Base-by-base conservation (phyloP, 352 stramenopile genomes). In the Plasmopara halstedii region DNA sequence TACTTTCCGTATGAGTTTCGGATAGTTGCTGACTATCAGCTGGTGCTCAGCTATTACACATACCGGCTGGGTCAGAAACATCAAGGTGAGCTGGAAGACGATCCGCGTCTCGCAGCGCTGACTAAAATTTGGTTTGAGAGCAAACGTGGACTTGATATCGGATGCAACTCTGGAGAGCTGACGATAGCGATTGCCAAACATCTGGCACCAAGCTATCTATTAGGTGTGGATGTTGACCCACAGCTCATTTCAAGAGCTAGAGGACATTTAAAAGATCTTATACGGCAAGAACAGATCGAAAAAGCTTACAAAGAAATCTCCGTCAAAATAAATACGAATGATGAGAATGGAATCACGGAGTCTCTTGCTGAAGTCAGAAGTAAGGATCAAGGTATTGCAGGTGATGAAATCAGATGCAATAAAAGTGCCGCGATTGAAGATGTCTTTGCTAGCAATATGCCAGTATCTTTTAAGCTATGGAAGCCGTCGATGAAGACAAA, bases 151-250 rank as follows among this genome's bases (percentile, higher is more conserved):
- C 58, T 90, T 9, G 81, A 90, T 37, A 80, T 93, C 32, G 81
- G 78, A 49, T 93, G 78, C 62, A 93, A 93, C 56, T 81, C 76
- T 2, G 81, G 81, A 10, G 67, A 85, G n/a, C 50, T 93, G 15
- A 90, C 81, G 0, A 75, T 88, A 14, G 59, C 77, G 15, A 75
- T 93, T 22, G 76, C 62, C 18, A 80, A 77, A 38, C 43, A 43
- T 11, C 67, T 86, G 49, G 58, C 53, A 11, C 78, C 78, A 10
- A 54, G 55, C 32, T 83, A 74, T 46, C 37, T 93, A 22, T 50
- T 91, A 14, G 82, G 79, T 1, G 50, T 93, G 17, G 82, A 93
- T 50, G 64, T 84, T 37, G 82, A 93, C 50, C 58, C 72, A 4
- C 56, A 82, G 45, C 52, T 93, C 22, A 55, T 93, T 47, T 73